These are phyloP conservation scores for Beauveria rudraprayagi DNA, from an alignment of 2,329 filamentous ascomycete genomes.

Conservation along the genomic window DNA sequence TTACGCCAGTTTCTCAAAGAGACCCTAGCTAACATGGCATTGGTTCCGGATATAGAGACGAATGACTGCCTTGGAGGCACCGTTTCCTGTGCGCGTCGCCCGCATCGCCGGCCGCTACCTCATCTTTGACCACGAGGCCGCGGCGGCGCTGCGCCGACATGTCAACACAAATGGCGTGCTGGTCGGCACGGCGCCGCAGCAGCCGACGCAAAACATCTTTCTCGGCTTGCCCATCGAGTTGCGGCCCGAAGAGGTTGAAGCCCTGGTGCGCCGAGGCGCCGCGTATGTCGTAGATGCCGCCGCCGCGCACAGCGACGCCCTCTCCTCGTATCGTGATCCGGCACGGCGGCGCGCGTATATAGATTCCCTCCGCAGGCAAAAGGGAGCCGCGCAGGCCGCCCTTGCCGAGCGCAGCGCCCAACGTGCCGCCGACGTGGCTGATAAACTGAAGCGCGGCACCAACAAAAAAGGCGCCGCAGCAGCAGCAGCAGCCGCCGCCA, in stretches of 20 bases:
- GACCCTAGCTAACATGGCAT: conserved; percentile 1
- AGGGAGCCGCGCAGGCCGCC: conserved; percentile 32
- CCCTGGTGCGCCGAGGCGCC: conserved; percentile 68
- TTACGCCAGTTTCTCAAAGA: background rate
- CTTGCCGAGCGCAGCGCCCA: conserved; percentile 32
- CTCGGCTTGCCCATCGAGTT: conserved; percentile 81
- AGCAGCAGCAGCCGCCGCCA: background rate
- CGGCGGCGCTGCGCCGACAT: conserved; percentile 67
- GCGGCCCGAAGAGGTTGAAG: conserved; percentile 78
- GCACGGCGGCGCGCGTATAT: conserved; percentile 56
- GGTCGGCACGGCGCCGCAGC: conserved; percentile 81
- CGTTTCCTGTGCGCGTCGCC: conserved; percentile 64
- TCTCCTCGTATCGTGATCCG: conserved; percentile 47
- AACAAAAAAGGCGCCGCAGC: conserved; percentile 13
- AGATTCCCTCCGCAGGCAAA: conserved; percentile 42
- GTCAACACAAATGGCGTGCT: conserved; percentile 82
- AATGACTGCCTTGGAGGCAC: conserved; percentile 16
- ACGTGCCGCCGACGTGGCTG: conserved; percentile 23
- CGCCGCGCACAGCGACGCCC: conserved; percentile 56
- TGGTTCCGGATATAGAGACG: background rate
- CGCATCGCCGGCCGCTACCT: conserved; percentile 74
- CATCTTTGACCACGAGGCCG: conserved; percentile 77
- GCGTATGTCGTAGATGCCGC: conserved; percentile 78
- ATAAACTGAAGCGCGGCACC: conserved; percentile 17
- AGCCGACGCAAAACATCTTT: conserved; percentile 92